Evolutionary conservation across 805 yeast genomes (phyloP), one percentile per base, ranked within the genome.

Genomic region (Barnettozyma salicaria): DNA sequence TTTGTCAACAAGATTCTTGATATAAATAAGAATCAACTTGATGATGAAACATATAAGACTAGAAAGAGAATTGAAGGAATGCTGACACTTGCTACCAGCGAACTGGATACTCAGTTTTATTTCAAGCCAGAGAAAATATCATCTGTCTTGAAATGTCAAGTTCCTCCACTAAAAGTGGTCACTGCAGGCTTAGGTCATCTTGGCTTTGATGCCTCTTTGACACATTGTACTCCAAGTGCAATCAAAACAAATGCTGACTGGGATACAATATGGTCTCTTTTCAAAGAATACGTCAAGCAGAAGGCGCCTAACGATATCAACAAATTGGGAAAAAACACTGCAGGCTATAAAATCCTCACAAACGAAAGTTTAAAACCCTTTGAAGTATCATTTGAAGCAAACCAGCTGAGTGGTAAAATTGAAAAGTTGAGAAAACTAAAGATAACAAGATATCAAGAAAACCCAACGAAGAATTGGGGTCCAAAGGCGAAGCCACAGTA

Each of bases 401-500:
- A 79, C 60, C 72, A 72, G 36, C 61, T 74, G 33, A 75, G 88
- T 41, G 68, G 64, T 14, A 68, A 64, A 33, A 62, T 88, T 38
- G 76, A 76, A 48, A 65, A 61, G 38, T 64, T 86, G 37, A 71
- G 96, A 52, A 78, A 74, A 45, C 70, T 86, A 41, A 87, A 87
- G 60, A 75, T 90, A 55, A 87, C 87, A 11, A 70, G 96, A 50
- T 90, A 72, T 60, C 98, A 89, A 57, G 88, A 79, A 54, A 90
- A 89, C 54, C 99, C 99, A 12, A 74, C 87, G 1, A 85, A 84
- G 56, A 80, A 85, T 57, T 92, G 99, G 99, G 99, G 99, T 2
- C 99, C 97, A 25, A 86, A 83, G 63, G 77, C 96, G 4, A 78
- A 82, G 53, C 94, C 95, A 26, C 55, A 52, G 42, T 50, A 27